Evolutionary conservation across 1,284 basidiomycete species (phyloP), one percentile per base, ranked within the genome.

Genomic region (Pulchroboletus neoregius): DNA sequence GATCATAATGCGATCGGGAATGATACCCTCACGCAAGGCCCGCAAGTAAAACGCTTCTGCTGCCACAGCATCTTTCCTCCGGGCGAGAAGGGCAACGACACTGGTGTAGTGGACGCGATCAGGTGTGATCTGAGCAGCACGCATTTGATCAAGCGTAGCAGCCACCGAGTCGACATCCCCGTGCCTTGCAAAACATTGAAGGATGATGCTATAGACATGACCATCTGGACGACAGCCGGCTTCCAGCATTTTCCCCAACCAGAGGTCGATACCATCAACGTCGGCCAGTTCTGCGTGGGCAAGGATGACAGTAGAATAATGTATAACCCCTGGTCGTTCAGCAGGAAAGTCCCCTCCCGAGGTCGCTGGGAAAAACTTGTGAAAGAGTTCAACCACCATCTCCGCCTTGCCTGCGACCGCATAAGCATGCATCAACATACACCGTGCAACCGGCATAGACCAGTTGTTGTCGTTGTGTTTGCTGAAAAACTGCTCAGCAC

Each of bases 11-110:
- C 74, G 73, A 60, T 87, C 82, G 1, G 89, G 86, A 3, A 67
- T 59, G 43, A 91, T 61, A 3, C 84, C 84, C 37, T 82, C 76
- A 9, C 63, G 57, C 22, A 84, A 48, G 2, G 88, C 87, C 33
- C 75, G 77, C 57, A 78, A 71, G 67, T 87, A 88, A 30, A 91
- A 67, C 5, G 72, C 69, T 52, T 87, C 82, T 0, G 90, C 91
- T 12, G 79, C 79, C 4, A 77, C 65, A 1, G 82, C 71, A 60
- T 97, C 88, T 45, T 74, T 73, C 24, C 79, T 75, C 40, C 75
- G 70, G 2, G 84, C 82, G 36, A 93, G 81, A 43, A 84, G 71
- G 12, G 79, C 70, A 55, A 96, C 78, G 44, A 94, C 70, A 8
- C 75, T 78, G 20, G 83, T 87, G 65, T 88, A 95, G 8, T 81